Evolutionary conservation across 805 yeast species (phyloP).

Genomic region (Wickerhamomyces xylosicus): DNA sequence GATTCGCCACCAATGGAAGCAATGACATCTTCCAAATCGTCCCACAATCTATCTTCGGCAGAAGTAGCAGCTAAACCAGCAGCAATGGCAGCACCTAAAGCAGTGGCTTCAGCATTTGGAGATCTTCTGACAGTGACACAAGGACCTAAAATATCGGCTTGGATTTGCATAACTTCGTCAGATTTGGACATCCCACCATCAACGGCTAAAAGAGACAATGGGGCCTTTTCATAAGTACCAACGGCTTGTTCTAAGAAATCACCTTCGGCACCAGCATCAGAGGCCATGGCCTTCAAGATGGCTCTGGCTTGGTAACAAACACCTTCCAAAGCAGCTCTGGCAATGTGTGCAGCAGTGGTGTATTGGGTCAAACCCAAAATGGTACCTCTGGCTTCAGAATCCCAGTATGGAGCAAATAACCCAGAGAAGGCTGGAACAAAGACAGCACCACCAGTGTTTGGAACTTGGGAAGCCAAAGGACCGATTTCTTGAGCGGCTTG

Average conservation of each 20-base stretch:
- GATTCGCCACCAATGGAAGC: conserved; percentile 26
- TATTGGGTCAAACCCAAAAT: conserved; percentile 89
- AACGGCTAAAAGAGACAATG: conserved; percentile 55
- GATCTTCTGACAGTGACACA: conserved; percentile 76
- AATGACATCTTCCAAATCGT: conserved; percentile 57
- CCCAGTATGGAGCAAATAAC: conserved; percentile 94
- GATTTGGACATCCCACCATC: conserved; percentile 96
- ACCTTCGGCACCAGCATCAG: conserved; percentile 56
- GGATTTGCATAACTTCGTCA: conserved; percentile 86
- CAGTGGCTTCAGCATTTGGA: conserved; percentile 81
- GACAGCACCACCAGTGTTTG: conserved; percentile 81
- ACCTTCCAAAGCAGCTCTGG: conserved; percentile 92
- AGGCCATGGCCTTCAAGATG: conserved; percentile 80
- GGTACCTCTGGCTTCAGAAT: conserved; percentile 83
- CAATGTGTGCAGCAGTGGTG: conserved; percentile 86
- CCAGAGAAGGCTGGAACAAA: conserved; percentile 95
- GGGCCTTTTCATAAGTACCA: conserved; percentile 32
- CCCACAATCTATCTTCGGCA: conserved; percentile 60
- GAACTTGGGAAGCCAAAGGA: conserved; percentile 75
- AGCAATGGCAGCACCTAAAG: conserved; percentile 93
- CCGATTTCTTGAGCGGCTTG: conserved; percentile 81
- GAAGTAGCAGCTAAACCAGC: conserved; percentile 60
- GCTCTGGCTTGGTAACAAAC: conserved; percentile 92
- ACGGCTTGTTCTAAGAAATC: conserved; percentile 45
- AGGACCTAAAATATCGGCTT: conserved; percentile 85